These are phyloP conservation scores for Tuber microsphaerosporum DNA, from an alignment of 495 filamentous ascomycete genomes.

Conservation along the genomic window DNA sequence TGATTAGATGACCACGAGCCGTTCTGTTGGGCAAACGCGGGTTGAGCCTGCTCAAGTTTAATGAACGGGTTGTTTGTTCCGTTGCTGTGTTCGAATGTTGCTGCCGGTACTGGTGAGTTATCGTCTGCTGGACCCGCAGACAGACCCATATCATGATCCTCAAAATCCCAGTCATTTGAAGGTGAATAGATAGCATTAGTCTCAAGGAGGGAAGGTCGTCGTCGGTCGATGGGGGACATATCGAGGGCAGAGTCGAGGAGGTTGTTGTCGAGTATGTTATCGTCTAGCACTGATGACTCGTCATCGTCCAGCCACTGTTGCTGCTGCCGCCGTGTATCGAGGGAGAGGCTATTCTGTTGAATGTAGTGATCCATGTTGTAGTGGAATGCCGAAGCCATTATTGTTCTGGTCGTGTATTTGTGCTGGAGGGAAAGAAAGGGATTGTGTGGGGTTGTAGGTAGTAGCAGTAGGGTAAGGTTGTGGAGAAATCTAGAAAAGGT, in stretches of 20 bases:
- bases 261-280: constrained; percentile 68
- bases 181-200: constrained; percentile 60
- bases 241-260: constrained; percentile 61
- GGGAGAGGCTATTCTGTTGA: constrained; percentile 33
- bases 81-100: constrained; percentile 44
- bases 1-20: constrained; percentile 41
- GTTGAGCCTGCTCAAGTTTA: constrained; percentile 45
- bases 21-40: constrained; percentile 46
- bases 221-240: constrained; percentile 59
- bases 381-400: constrained; percentile 40
- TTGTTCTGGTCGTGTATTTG: constrained; percentile 18
- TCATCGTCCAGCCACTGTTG: constrained; percentile 62
- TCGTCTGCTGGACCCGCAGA: constrained; percentile 49
- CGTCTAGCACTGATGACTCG: constrained; percentile 73
- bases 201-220: constrained; percentile 66
- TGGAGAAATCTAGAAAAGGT: constrained; percentile 33
- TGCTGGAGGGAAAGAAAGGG: constrained; percentile 17
- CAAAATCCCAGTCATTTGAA: constrained; percentile 54
- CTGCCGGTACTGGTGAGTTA: constrained; percentile 38
- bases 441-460: background rate
- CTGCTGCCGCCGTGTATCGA: constrained; percentile 35
- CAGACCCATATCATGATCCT: constrained; percentile 47
- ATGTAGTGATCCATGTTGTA: constrained; percentile 42
- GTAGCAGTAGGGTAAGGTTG: background rate
- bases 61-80: constrained; percentile 48